phyloP scores from a whole-genome alignment of 352 stramenopile genomes.

The Thraustotheca clavata region DNA sequence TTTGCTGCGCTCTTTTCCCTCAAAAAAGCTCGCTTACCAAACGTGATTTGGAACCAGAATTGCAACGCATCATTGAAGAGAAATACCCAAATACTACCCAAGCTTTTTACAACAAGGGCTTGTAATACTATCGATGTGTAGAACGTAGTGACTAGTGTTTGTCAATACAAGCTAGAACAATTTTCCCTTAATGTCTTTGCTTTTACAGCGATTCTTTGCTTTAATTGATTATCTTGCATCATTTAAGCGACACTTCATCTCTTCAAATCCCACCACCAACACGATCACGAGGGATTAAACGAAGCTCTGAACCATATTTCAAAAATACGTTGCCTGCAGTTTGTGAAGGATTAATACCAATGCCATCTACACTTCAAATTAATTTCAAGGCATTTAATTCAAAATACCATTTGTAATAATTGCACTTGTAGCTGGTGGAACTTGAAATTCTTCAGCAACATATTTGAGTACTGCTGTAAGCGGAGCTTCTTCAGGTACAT shows the following conservation, averaged over 20 bases:
- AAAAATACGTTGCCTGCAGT: constrained; percentile 76
- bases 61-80: constrained; percentile 45
- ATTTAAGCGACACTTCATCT: not conserved
- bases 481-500: constrained; percentile 68
- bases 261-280: constrained; percentile 49
- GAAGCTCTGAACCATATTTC: constrained; percentile 75
- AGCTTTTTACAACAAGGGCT: constrained; percentile 73
- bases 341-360: constrained; percentile 80
- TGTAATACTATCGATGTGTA: too few relatives aligned
- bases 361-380: constrained; percentile 48
- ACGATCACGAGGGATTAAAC: constrained; percentile 74
- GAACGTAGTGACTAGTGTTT: too few relatives aligned
- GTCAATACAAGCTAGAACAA: not conserved
- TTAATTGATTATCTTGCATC: not conserved
- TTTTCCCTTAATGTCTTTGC: not conserved
- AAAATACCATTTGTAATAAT: constrained; percentile 80
- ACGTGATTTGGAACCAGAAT: constrained; percentile 47
- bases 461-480: constrained; percentile 84
- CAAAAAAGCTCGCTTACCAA: constrained; percentile 59
- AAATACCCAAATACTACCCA: constrained; percentile 36
- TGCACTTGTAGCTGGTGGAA: constrained; percentile 69
- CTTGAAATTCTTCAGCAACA: constrained; percentile 77
- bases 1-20: constrained; percentile 78
- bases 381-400: not conserved
- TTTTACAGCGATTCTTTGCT: not conserved